Base-by-base conservation (phyloP, 140 eudicot genomes). In the Erigeron philadelphicus region DNA sequence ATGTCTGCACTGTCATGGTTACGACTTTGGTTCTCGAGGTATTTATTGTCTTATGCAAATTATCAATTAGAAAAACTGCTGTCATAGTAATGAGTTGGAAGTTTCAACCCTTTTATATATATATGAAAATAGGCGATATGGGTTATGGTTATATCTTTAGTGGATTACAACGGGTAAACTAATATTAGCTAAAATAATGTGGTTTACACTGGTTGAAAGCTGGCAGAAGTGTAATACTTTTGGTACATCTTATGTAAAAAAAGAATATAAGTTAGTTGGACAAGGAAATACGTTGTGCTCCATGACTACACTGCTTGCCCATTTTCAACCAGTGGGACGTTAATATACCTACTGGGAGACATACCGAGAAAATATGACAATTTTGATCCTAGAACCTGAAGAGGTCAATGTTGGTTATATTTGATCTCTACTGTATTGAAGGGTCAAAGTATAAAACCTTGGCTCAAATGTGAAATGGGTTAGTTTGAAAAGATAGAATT, bases 11-110 rank as follows among this genome's bases (percentile, higher is more conserved):
- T 25, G 99, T 87, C 68, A 81, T 94, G 89, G 99, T 94, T 35
- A 94, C 99, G 9, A 81, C 86, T 31, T 84, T 94, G 78, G 97
- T 94, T 73, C 97, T 94, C 11, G 97, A 94, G 99, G 99, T 89
- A 85, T 48, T 17, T 67, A 31, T 0, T 71, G 59, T 13, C 15
- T 25, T 3, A 23, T 60, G 42, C 50, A 48, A 11, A 10, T 61
- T 72, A 40, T 44, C 18, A 31, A 57, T 31, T 8, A 2, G 5
- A 42, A 57, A 67, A n/a, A 2, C 6, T 2, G 8, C 54, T 16
- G 18, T 4, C 16, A 16, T 16, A 3, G 71, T 19, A 67, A 48
- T 13, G 12, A 11, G 70, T 44, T 66, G 25, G 12, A 48, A 21
- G 47, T 18, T 65, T 65, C 11, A 23, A 19, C 57, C 17, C 12